phyloP scores from a whole-genome alignment of 768 basidiomycete genomes.

The Suillus sp. region DNA sequence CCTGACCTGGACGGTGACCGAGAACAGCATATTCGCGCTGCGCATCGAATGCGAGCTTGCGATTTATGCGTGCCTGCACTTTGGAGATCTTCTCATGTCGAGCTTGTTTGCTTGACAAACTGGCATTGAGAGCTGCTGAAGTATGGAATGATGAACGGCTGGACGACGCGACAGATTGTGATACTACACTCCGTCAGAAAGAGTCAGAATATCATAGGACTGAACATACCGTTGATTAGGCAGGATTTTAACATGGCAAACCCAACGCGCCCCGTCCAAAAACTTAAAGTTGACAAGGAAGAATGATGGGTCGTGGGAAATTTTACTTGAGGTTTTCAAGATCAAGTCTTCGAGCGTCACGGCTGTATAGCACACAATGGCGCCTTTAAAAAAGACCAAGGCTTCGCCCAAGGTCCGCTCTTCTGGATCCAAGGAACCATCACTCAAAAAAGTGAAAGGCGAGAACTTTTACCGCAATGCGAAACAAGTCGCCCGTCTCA shows the following conservation, averaged over 20 bases:
- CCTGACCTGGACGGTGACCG: conserved; percentile 67
- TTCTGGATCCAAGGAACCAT: conserved; percentile 50
- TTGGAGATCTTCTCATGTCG: conserved; percentile 44
- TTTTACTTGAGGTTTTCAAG: conserved; percentile 14
- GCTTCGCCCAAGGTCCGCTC: conserved; percentile 40
- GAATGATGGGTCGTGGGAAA: conserved; percentile 42
- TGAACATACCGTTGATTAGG: conserved; percentile 22
- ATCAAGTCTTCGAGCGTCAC: conserved; percentile 12
- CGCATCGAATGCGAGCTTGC: conserved; percentile 38
- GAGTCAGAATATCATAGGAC: conserved; percentile 1
- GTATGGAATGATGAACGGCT: conserved; percentile 50
- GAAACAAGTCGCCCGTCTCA: conserved; percentile 79
- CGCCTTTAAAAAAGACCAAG: conserved; percentile 31
- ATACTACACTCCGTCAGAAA: conserved; percentile 27
- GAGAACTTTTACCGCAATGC: conserved; percentile 99
- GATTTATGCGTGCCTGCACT: conserved; percentile 48
- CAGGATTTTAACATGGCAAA: conserved; percentile 32
- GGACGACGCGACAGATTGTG: conserved; percentile 44
- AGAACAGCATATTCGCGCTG: conserved; percentile 68
- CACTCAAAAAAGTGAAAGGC: conserved; percentile 78
- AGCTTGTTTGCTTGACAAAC: conserved; percentile 39
- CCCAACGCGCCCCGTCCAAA: conserved; percentile 3
- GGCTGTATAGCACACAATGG: conserved; percentile 24
- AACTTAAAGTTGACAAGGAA: conserved; percentile 7
- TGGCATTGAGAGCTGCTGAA: conserved; percentile 41